Percentiles rank a stretch among this genome's conserved stretches.
Conservation (phyloP, 2,329 filamentous ascomycete species). For the Geosmithia putterillii region DNA sequence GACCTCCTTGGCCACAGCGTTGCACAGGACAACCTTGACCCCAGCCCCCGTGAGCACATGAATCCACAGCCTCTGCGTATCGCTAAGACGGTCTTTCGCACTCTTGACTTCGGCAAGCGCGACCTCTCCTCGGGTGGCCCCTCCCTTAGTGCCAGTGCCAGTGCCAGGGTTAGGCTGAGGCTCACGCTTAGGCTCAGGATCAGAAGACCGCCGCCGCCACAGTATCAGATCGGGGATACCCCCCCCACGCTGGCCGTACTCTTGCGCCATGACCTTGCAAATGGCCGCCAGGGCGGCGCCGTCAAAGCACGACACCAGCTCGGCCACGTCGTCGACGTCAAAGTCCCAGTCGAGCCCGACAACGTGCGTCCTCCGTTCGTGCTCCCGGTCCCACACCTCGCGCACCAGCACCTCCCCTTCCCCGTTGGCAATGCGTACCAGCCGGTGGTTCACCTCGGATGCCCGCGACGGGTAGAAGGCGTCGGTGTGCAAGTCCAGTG, state of each 20-base stretch:
- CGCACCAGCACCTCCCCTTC: conserved; percentile 55
- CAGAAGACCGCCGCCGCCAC: conserved; percentile 44
- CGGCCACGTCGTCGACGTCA: conserved; percentile 62
- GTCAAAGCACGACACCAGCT: conserved; percentile 67
- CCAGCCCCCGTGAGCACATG: conserved; percentile 82
- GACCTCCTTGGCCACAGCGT: conserved; percentile 44
- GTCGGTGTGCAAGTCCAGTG: conserved; percentile 85
- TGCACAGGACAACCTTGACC: conserved; percentile 71
- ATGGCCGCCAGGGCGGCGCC: conserved; percentile 71
- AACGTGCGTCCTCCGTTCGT: conserved; percentile 66
- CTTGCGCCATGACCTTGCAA: conserved; percentile 91
- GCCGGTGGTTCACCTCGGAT: conserved; percentile 76
- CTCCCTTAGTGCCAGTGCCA: conserved; percentile 10
- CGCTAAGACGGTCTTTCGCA: conserved; percentile 84
- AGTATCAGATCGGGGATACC: conserved; percentile 89
- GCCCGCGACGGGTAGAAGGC: conserved; percentile 79
- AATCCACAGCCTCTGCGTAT: conserved; percentile 94
- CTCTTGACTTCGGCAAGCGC: conserved; percentile 75
- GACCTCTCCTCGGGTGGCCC: conserved; percentile 39
- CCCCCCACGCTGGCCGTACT: conserved; percentile 75
- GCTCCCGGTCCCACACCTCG: conserved; percentile 55
- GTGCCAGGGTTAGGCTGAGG: conserved; percentile 6
- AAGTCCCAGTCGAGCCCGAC: conserved; percentile 89
- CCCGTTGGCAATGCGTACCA: conserved; percentile 82
- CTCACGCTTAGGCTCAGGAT: conserved; percentile 15